Base-by-base conservation (phyloP, 1,139 yeast species). In the Kodamaea suecica region DNA sequence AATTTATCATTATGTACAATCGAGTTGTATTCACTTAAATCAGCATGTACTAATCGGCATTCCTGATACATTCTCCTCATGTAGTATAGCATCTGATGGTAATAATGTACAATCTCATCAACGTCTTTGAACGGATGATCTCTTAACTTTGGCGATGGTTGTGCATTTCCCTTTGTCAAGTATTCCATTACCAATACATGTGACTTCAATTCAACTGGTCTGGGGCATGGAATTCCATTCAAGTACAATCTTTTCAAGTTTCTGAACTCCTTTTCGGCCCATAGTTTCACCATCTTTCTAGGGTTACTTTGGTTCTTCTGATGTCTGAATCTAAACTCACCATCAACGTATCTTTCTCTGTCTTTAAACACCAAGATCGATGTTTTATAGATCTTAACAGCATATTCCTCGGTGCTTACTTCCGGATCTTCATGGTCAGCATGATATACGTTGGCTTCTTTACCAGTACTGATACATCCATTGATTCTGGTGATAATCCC, bases 251-350 rank as follows among this genome's bases (percentile, higher is more conserved):
- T 71, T 54, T 86, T 90, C 58, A 94, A 69, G 55, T 94, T 94
- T 38, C 99, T 66, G 49, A 88, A 90, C 60, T 94, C 99, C 54
- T 94, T 94, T 57, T 94, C 98, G 0, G 98, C 98, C 99, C 99
- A 94, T 23, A 90, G 73, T 57, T 87, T 86, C 41, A 94, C 96
- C 97, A 94, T 92, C 55, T 90, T 90, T 50, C 98, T 73, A 5
- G 98, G 97, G 52, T 94, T 94, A 48, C 88, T 87, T 51, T 87
- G 90, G 40, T 76, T 77, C 48, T 87, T 86, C 31, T 83, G 72
- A 53, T 86, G 84, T 53, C 97, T 69, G 61, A 94, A 94, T 41
- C 99, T 70, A 56, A 78, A 92, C 60, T 94, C 99, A 27, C 98
- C 98, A 53, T 86, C 94, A 11, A 94, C 97, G 52, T 94, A 94